Base-by-base conservation (phyloP, 176 grass and related monocot species). In the Raddia guianensis region DNA sequence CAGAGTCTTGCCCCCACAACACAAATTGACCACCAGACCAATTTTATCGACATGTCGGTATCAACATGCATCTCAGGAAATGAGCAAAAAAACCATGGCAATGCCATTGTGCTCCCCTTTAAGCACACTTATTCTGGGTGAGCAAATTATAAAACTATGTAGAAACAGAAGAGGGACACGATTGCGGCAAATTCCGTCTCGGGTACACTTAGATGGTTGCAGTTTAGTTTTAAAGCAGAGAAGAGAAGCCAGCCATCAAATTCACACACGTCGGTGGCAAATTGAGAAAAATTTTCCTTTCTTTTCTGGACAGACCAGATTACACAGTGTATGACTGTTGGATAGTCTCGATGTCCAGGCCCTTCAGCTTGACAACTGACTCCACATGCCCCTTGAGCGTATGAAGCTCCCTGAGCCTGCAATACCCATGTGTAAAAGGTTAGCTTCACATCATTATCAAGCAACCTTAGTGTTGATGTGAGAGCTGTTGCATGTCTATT, bases 351-450 rank as follows among this genome's bases (percentile, higher is more conserved):
- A 94, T 90, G 54, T 94, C 91, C 12, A 94, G 74, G n/a, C 88
- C 88, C 86, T 94, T 94, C 53, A 91, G 72, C 83, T 87, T 88
- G 21, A 94, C 91, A 6, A 91, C 91, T 0, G 91, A 94, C 35
- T 94, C 91, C 76, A 94, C 86, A 73, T 90, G 91, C 34, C 91
- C 91, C 57, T 91, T 94, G 40, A 94, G 76, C 14, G 91, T 94
- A 52, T 83, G 80, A 35, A 94, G 80, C 74, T 94, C 91, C 75
- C 91, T 80, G 34, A 94, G 76, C 80, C 91, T 94, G 86, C 19
- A 82, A 72, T 2, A 77, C 57, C 63, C 8, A 77, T 13, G n/a
- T n/a, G 3, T 33, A 3, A 7, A 9, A 5, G 13, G 55, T 84
- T 63, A 79, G 18, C 21, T 72, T 47, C 35, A 7, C 76, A 12